These are phyloP conservation scores for Metschnikowia drakensbergensis DNA, from an alignment of 805 yeast species.

Conservation along the genomic window DNA sequence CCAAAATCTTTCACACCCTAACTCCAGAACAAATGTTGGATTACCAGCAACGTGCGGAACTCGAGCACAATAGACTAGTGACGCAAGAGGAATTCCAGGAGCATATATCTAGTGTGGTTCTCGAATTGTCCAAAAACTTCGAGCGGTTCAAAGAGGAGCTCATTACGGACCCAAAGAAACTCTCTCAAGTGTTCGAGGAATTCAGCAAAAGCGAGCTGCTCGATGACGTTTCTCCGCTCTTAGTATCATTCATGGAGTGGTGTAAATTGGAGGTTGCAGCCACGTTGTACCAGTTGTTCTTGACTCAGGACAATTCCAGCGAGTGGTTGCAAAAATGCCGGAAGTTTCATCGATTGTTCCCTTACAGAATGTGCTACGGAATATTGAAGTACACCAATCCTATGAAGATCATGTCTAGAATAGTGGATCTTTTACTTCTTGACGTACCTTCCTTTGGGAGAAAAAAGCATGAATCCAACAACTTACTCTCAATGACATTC, in stretches of 20 bases:
- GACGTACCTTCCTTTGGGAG: conserved; percentile 31
- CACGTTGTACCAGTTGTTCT: conserved; percentile 71
- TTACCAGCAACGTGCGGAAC: conserved; percentile 49
- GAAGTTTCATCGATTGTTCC: conserved; percentile 72
- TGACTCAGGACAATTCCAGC: conserved; percentile 77
- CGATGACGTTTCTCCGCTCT: conserved; percentile 58
- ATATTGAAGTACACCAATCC: conserved; percentile 85
- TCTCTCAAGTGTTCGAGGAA: conserved; percentile 61
- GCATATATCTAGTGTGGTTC: conserved; percentile 57
- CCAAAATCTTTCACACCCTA: conserved; percentile 30
- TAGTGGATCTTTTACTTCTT: conserved; percentile 76
- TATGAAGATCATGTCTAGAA: conserved; percentile 69
- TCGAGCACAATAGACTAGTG: conserved; percentile 55
- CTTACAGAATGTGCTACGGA: conserved; percentile 72
- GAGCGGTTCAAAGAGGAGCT: conserved; percentile 55
- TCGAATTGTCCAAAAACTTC: conserved; percentile 52
- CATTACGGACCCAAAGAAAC: conserved; percentile 48
- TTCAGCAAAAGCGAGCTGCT: conserved; percentile 53
- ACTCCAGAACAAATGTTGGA: conserved; percentile 49
- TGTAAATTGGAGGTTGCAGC: conserved; percentile 80
- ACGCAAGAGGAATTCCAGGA: conserved; percentile 72
- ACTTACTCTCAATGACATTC: conserved; percentile 67
- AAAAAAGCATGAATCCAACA: conserved; percentile 20
- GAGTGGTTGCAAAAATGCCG: conserved; percentile 70
- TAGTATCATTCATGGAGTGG: conserved; percentile 75